Conservation (phyloP, 2,329 filamentous ascomycete species). For the Podosphaera xanthii region DNA sequence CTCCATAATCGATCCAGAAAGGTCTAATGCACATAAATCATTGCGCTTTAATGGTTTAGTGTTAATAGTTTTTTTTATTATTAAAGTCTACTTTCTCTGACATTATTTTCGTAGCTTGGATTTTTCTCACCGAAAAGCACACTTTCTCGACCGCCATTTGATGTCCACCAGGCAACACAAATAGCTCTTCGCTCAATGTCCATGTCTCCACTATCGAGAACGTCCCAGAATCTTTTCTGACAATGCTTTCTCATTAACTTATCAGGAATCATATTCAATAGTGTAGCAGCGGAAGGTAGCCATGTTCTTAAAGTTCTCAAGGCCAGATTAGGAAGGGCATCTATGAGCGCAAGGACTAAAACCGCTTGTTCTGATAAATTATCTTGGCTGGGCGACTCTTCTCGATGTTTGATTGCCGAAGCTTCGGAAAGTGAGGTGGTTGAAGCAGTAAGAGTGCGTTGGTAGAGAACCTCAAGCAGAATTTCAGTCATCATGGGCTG, state of each 20-base stretch:
- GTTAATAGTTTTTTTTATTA: too few species aligned
- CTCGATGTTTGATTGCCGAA: slow-evolving; percentile 8
- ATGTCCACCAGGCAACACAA: slow-evolving; percentile 46
- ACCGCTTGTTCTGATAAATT: slow-evolving; percentile 34
- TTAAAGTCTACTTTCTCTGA: too few species aligned
- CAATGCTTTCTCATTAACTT: slow-evolving; percentile 30
- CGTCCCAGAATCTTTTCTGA: slow-evolving; percentile 42
- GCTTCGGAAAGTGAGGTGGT: slow-evolving; percentile 19
- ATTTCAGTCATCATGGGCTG: slow-evolving; percentile 41
- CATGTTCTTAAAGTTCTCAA: slow-evolving; percentile 38
- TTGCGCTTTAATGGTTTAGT: too few species aligned
- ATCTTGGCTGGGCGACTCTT: slow-evolving; percentile 12
- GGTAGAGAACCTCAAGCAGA: slow-evolving; percentile 39
- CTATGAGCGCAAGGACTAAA: slow-evolving; percentile 38
- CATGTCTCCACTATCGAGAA: slow-evolving; percentile 41
- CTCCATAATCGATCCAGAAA: too few species aligned
- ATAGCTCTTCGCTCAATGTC: slow-evolving; percentile 42
- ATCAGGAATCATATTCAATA: slow-evolving; percentile 33
- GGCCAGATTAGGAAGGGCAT: slow-evolving; percentile 37
- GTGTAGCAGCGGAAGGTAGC: slow-evolving; percentile 36
- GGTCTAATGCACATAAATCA: too few species aligned
- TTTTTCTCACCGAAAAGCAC: slow-evolving; percentile 8
- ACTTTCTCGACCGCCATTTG: slow-evolving; percentile 20
- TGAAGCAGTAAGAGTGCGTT: slow-evolving; percentile 32
- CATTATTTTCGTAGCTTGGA: too few species aligned